Conservation (phyloP, 148 eudicot species). For the Rhododendron ovatum region DNA sequence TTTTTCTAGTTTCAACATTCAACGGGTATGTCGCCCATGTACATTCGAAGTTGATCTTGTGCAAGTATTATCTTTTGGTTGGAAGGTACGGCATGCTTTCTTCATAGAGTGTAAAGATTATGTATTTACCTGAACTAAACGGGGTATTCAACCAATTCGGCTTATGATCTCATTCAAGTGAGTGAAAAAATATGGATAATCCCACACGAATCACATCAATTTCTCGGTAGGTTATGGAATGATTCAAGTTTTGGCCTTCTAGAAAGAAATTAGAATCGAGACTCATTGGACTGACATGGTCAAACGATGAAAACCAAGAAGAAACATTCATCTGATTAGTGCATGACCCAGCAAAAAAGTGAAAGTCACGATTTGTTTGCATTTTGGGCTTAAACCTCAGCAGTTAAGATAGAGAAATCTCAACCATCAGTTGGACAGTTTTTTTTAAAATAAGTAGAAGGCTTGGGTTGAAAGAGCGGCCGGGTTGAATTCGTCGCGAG, state of each 20-base stretch:
- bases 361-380: not conserved
- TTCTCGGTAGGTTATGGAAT: not conserved
- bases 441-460: not conserved
- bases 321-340: not conserved
- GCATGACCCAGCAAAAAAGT: too few species aligned
- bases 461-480: not conserved
- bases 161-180: not conserved
- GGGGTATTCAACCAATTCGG: not conserved
- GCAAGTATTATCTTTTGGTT: not conserved
- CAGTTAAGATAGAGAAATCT: not conserved
- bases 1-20: slow-evolving; percentile 41
- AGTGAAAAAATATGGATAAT: not conserved
- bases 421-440: not conserved
- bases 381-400: not conserved
- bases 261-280: not conserved
- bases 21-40: not conserved
- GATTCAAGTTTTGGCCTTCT: not conserved
- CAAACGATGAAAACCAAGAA: not conserved
- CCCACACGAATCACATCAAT: not conserved
- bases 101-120: slow-evolving; percentile 1
- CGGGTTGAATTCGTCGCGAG: not conserved
- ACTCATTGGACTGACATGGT: not conserved
- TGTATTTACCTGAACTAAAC: not conserved
- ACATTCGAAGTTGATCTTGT: slow-evolving; percentile 7
- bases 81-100: slow-evolving; percentile 3